Percentiles rank a stretch among this genome's conserved stretches.
Evolutionary conservation across 306 rosid genomes (phyloP).

Genomic region (Trichosanthes cucumerina): DNA sequence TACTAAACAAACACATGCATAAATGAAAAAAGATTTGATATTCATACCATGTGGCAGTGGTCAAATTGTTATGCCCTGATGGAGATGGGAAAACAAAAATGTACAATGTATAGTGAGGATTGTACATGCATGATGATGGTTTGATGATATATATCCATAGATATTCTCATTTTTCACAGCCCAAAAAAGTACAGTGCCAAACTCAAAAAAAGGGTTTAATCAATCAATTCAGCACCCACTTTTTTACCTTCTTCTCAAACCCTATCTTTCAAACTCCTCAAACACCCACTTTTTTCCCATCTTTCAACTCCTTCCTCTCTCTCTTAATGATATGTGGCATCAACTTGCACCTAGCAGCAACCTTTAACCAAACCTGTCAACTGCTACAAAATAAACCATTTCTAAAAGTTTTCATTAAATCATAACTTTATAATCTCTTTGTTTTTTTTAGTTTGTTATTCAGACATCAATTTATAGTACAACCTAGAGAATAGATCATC

Average conservation of each 20-base stretch:
- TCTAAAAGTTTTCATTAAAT: background rate
- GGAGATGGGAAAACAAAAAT: background rate
- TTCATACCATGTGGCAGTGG: background rate
- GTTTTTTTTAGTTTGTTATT: background rate
- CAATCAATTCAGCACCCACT: background rate
- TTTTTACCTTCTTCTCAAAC: background rate
- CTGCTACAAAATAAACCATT: background rate
- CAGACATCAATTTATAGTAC: background rate
- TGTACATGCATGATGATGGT: slow-evolving; percentile 9
- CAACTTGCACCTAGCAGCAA: background rate
- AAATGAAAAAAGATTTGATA: background rate
- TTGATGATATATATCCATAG: background rate
- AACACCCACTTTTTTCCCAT: background rate
- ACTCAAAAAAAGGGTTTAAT: background rate
- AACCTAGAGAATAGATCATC: too few species aligned
- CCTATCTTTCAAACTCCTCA: background rate
- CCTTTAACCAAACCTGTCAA: background rate
- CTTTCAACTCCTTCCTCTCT: background rate
- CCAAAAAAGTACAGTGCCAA: slow-evolving; percentile 3
- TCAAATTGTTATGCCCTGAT: background rate
- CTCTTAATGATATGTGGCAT: slow-evolving; percentile 2
- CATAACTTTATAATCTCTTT: background rate
- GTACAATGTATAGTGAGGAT: background rate
- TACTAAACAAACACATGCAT: background rate
- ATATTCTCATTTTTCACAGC: background rate